Evolutionary conservation across 192 early-diverging fungal species (phyloP), one percentile per base, ranked within the genome.

Genomic region (Backusella tarrabulga): DNA sequence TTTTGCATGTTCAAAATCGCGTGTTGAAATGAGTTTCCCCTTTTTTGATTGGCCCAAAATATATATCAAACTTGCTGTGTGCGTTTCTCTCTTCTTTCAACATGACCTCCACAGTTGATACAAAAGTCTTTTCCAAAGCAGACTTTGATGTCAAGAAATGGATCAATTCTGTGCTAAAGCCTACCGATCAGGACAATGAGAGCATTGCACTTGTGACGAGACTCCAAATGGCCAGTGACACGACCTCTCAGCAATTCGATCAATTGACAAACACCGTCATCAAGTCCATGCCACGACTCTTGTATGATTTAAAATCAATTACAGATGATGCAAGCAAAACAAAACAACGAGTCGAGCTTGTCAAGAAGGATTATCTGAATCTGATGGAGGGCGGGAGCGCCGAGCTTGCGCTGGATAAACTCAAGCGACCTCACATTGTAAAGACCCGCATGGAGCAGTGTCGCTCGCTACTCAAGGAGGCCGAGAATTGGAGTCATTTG

Each of bases 401-500:
- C 3, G 88, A 90, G 17, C 80, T 78, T 5, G 88, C 92, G 0
- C 80, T 94, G 70, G 91, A 92, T 41, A 81, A 85, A 67, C 81
- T 94, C 0, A 85, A 87, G 40, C 84, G 87, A 46, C 76, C 93
- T 4, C 93, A 93, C 81, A 77, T 86, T 1, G 90, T 93, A 56
- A 86, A 92, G 26, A 84, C 82, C 6, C 79, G 93, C 1, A 95
- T 95, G 93, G 88, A 90, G 69, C 76, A 78, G 4, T 90, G 91
- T 34, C 79, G 87, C 19, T 75, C 85, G n/a, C 71, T 88, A 1
- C 77, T 96, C 0, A 85, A 87, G 68, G 93, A 95, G 72, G 89
- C 93, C 0, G 93, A 95, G 67, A 94, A 91, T 80, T 95, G 94
- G 94, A 90, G 77, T 35, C 91, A 92, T 35, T 87, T 95, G 42